Conservation (phyloP, 257 asterid genomes). For the Solanum pimpinellifolium region DNA sequence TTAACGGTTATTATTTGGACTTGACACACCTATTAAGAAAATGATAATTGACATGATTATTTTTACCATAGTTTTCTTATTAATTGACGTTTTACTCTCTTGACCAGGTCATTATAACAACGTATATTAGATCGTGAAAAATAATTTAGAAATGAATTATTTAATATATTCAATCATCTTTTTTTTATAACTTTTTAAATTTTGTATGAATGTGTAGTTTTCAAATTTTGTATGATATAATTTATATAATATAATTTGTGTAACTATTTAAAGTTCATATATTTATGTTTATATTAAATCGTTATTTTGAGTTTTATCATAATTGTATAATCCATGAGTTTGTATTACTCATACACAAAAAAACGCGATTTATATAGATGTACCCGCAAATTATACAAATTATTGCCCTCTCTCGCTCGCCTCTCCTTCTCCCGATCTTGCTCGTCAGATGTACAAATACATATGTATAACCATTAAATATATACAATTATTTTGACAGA, state of each 20-base stretch:
- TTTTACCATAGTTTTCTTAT: no score
- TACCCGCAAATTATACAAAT: not conserved
- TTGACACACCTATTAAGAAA: not conserved
- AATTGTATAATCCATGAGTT: not conserved
- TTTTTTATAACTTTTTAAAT: not conserved
- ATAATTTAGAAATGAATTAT: not conserved
- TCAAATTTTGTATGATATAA: no score
- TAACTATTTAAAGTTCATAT: not conserved
- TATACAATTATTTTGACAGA: not conserved
- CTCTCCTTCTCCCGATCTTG: not conserved
- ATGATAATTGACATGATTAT: no score
- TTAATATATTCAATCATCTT: no score
- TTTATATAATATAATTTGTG: no score
- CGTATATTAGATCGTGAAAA: not conserved
- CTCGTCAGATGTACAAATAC: not conserved
- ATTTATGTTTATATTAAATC: no score
- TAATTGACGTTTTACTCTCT: not conserved
- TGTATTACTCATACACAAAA: not conserved
- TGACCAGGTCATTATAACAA: no score
- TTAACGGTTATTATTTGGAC: no score
- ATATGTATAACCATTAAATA: no score
- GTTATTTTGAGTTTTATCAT: not conserved
- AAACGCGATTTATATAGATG: no score
- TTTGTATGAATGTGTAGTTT: no score
- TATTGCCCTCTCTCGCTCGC: not conserved